Conservation (phyloP, 106 monocot species). For the Allium cepa region DNA sequence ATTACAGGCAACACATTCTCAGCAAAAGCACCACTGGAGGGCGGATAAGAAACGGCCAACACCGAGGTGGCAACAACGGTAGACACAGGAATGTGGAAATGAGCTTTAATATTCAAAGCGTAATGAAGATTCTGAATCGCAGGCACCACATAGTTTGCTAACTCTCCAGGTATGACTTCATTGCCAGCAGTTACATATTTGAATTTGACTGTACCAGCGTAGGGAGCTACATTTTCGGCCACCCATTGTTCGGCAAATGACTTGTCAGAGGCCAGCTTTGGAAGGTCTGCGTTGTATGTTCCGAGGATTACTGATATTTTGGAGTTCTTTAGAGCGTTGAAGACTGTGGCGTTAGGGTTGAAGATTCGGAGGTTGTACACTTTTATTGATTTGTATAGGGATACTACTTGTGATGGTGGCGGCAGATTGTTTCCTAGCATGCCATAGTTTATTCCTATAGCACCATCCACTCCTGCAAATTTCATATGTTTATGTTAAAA, state of each 20-base stretch:
- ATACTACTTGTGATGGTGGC: constrained; percentile 9
- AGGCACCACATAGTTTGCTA: constrained; percentile 26
- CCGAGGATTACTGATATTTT: constrained; percentile 19
- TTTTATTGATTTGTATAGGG: constrained; percentile 15
- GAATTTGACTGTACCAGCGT: constrained; percentile 17
- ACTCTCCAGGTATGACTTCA: constrained; percentile 52
- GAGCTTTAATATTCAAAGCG: neutral
- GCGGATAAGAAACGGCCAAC: constrained; percentile 10
- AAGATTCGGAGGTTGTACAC: constrained; percentile 23
- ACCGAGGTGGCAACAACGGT: constrained; percentile 4
- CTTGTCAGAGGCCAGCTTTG: constrained; percentile 10
- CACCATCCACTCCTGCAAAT: neutral
- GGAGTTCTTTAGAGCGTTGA: constrained; percentile 14
- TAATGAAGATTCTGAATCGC: constrained; percentile 12
- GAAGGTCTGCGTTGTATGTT: constrained; percentile 19
- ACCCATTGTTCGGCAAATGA: constrained; percentile 22
- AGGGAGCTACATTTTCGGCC: constrained; percentile 11
- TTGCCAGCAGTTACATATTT: constrained; percentile 59
- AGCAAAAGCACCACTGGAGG: constrained; percentile 13
- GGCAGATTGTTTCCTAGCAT: constrained; percentile 32
- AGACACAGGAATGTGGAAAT: neutral
- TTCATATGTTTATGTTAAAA: too few relatives aligned
- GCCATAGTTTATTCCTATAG: constrained; percentile 32
- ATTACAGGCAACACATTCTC: neutral
- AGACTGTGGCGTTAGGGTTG: constrained; percentile 15